Conservation (phyloP, 768 basidiomycete genomes). For the Leccinum incarnatum region DNA sequence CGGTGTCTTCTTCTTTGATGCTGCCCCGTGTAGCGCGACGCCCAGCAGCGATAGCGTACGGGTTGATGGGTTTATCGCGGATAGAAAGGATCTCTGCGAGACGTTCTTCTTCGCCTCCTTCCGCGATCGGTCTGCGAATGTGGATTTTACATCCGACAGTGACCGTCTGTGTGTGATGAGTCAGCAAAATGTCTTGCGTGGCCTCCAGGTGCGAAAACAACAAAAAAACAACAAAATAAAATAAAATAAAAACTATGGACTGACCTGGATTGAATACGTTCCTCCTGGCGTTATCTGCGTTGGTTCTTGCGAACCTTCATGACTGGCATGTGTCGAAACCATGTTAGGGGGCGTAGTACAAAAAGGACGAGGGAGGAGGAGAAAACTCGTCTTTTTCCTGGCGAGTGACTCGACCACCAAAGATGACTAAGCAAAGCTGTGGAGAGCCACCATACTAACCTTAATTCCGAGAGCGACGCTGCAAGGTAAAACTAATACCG, state of each 20-base stretch:
- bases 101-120: conserved; percentile 81
- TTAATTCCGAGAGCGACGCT: neutral
- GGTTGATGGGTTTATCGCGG: conserved; percentile 75
- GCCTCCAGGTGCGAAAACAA: conserved; percentile 25
- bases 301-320: conserved; percentile 43
- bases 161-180: conserved; percentile 60
- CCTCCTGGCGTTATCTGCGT: conserved; percentile 72
- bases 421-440: conserved; percentile 24
- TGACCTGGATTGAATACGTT: conserved; percentile 72
- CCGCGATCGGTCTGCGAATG: conserved; percentile 74
- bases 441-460: neutral
- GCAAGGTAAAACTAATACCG: neutral
- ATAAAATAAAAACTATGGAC: conserved; percentile 22
- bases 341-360: conserved; percentile 14
- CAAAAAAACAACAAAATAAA: neutral
- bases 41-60: conserved; percentile 36
- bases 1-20: conserved; percentile 47
- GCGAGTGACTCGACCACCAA: conserved; percentile 1
- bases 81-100: conserved; percentile 95
- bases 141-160: conserved; percentile 95
- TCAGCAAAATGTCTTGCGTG: conserved; percentile 28
- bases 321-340: conserved; percentile 32
- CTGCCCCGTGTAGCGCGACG: conserved; percentile 41
- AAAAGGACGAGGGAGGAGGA: conserved; percentile 1
- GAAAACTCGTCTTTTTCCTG: conserved; percentile 6